These are phyloP conservation scores for Colletotrichum tropicicola DNA, from an alignment of 2,329 filamentous ascomycete species.

Conservation along the genomic window DNA sequence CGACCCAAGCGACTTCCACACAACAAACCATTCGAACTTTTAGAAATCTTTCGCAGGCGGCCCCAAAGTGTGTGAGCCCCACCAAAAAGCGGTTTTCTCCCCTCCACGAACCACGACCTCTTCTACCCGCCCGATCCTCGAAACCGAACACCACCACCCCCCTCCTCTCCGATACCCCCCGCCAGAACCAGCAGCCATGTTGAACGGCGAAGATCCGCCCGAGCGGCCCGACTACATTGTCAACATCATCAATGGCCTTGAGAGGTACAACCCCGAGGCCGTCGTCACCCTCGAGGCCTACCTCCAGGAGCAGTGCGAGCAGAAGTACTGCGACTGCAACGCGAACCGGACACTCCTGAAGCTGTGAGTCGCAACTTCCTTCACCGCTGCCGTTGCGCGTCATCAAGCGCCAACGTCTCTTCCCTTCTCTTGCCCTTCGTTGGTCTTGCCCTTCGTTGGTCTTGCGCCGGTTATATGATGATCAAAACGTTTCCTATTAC, in stretches of 20 bases:
- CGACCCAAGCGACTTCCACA: slow-evolving; percentile 50
- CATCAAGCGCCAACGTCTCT: neutral
- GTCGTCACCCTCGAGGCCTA: slow-evolving; percentile 94
- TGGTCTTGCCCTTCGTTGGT: slow-evolving; percentile 30
- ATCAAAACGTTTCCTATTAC: slow-evolving; percentile 99
- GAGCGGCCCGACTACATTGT: slow-evolving; percentile 93
- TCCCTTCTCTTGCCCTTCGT: slow-evolving; percentile 21
- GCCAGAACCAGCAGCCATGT: slow-evolving; percentile 47
- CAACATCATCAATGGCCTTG: slow-evolving; percentile 93
- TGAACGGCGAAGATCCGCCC: slow-evolving; percentile 85
- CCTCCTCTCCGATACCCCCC: slow-evolving; percentile 34
- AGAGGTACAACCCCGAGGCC: slow-evolving; percentile 98
- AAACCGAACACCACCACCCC: slow-evolving; percentile 32
- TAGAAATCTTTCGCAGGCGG: slow-evolving; percentile 47
- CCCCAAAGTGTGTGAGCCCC: slow-evolving; percentile 6
- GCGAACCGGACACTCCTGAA: slow-evolving; percentile 96
- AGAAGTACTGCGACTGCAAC: slow-evolving; percentile 93
- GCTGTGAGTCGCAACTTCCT: slow-evolving; percentile 75
- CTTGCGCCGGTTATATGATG: slow-evolving; percentile 66
- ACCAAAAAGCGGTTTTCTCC: slow-evolving; percentile 33
- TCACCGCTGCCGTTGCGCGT: neutral
- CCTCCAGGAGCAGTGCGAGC: slow-evolving; percentile 92
- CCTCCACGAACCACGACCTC: slow-evolving; percentile 51
- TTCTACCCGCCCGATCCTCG: slow-evolving; percentile 37
- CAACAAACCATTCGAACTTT: slow-evolving; percentile 36